Evolutionary conservation across 2,329 filamentous ascomycete genomes (phyloP), one percentile per base, ranked within the genome.

Genomic region (Fusarium caatingaense): DNA sequence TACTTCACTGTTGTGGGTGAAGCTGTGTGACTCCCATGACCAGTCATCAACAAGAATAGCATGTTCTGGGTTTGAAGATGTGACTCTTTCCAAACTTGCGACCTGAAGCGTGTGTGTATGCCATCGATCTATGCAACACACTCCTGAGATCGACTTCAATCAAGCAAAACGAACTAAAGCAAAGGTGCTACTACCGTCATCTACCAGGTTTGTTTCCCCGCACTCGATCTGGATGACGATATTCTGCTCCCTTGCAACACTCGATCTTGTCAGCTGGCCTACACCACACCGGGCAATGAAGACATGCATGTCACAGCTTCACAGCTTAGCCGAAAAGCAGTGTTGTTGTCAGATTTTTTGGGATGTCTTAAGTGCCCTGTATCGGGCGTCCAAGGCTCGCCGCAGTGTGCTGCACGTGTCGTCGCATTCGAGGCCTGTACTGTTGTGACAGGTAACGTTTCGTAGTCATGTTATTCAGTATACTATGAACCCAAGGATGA

Each of bases 291-390:
- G 57, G 18, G 18, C 20, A 46, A 37, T 44, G 32, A 59, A 50
- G 48, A 23, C 15, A 55, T 25, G 13, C 32, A 28, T 23, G 25
- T 27, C 11, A 46, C n/a, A 18, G 65, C 62, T 55, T 69, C 62
- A 65, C 62, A 51, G 23, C 37, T 42, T 72, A 72, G 49, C 50
- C 46, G 64, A 67, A 47, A 51, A 32, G 54, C n/a, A 51, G 44
- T 49, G 57, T 50, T 49, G 15, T 53, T 40, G 23, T 44, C 12
- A 25, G 37, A 30, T 41, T 48, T 40, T 47, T 20, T 50, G 42
- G 21, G 7, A 48, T 64, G 68, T 58, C 68, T 64, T 49, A 44
- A 64, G 28, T 37, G 50, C 21, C 27, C 49, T 64, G 53, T 66
- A 49, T 50, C 45, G 28, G 48, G 48, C 27, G 57, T 23, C 21